Base-by-base conservation (phyloP, 495 filamentous ascomycete genomes). In the Entonaema liquescens region DNA sequence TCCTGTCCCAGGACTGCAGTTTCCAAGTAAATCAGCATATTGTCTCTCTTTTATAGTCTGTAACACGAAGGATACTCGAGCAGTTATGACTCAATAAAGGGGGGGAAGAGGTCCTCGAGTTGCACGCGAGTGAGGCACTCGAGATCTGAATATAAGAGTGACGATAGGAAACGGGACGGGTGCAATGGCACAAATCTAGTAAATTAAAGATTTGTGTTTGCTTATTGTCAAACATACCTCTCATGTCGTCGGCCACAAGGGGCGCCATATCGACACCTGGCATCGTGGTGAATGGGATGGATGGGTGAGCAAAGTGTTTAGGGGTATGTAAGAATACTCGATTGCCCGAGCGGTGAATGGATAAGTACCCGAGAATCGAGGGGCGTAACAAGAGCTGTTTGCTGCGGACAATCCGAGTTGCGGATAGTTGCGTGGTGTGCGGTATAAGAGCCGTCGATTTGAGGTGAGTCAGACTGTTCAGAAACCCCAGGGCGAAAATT, bases 1-100 rank as follows among this genome's bases (percentile, higher is more conserved):
- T 98, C 94, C 83, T 99, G 94, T 68, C 95, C 95, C 74, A 95
- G 80, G 80, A 99, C 96, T 99, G 63, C 29, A 4, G 38, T 44
- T 26, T 71, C 69, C 62, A 60, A 40, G 33, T 74, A 72, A 74
- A 79, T 78, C 47, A 78, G 68, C 70, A 77, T 72, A 29, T 33
- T 58, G 33, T 52, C 19, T 53, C 49, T 21, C 42, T 36, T 68
- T 25, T 36, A 38, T 66, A 15, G 33, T 59, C 54, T 19, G 60
- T 61, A 29, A 35, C 40, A 60, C 40, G 23, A 35, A 23, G 2
- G 13, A 8, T 21, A 15, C 2, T 29, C 49, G 33, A 72, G 47
- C 36, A 23, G 23, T 25, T 54, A 59, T 28, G 33, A 59, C 64
- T 44, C 44, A 40, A 42, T n/a, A 54, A 44, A 31, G 25, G 23